phyloP scores from a whole-genome alignment of 495 filamentous ascomycete genomes.

The Chaetomidium leptoderma region DNA sequence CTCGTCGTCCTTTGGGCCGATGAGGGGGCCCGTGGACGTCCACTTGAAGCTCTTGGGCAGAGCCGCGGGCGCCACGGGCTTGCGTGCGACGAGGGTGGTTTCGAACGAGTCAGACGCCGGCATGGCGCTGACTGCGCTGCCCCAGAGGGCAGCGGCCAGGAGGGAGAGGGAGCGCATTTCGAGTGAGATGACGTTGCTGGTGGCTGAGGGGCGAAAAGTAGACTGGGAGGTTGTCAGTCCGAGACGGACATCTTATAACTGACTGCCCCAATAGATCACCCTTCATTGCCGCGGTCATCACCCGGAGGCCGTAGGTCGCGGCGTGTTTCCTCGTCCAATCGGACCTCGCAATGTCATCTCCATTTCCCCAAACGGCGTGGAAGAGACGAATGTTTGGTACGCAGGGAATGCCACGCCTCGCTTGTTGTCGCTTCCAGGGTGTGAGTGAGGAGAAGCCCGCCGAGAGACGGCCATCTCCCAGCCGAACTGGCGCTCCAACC shows the following conservation, averaged over 20 bases:
- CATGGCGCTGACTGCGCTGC: neutral
- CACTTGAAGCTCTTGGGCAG: conserved; percentile 20
- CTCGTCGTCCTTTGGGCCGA: conserved; percentile 24
- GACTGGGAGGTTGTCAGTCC: too few species aligned
- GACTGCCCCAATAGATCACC: too few species aligned
- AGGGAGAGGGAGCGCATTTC: neutral
- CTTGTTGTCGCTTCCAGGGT: neutral
- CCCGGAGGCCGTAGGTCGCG: too few species aligned
- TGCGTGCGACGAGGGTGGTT: neutral
- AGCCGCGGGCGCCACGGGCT: neutral
- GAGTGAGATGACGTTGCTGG: neutral
- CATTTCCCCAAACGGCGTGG: too few species aligned
- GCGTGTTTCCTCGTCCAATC: too few species aligned
- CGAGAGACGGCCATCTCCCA: too few species aligned
- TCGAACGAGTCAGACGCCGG: neutral
- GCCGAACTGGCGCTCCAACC: neutral
- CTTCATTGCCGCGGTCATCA: too few species aligned
- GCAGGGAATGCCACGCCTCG: too few species aligned
- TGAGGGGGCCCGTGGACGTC: conserved; percentile 24
- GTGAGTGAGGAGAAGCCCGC: neutral
- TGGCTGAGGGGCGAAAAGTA: neutral
- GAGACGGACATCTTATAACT: neutral
- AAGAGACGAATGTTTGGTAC: too few species aligned
- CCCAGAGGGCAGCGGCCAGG: neutral
- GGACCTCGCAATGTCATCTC: too few species aligned